These are phyloP conservation scores for Sclerotinia nivalis DNA, from an alignment of 2,329 filamentous ascomycete genomes.

Conservation along the genomic window DNA sequence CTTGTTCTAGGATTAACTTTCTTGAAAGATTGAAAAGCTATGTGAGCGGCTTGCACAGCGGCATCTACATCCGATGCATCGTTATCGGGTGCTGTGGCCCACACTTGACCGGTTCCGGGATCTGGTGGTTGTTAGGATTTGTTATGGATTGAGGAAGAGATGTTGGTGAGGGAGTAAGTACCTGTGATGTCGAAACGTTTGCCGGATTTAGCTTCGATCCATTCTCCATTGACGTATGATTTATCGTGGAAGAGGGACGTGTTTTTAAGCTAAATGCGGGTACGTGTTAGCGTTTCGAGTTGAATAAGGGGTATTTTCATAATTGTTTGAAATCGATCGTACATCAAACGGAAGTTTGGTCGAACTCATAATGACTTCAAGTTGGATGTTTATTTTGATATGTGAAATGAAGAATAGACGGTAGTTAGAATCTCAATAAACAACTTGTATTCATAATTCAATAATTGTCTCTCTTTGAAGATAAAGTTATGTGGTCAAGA, in stretches of 20 bases:
- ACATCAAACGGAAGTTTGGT: constrained; percentile 35
- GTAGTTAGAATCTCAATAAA: background rate
- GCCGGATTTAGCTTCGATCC: constrained; percentile 56
- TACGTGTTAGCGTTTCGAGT: constrained; percentile 20
- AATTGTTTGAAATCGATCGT: background rate
- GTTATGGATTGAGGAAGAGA: background rate
- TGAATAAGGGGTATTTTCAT: background rate
- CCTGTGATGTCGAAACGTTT: constrained; percentile 59
- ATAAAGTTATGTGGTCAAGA: background rate
- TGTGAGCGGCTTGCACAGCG: constrained; percentile 59
- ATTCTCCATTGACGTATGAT: constrained; percentile 55
- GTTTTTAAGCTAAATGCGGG: constrained; percentile 50
- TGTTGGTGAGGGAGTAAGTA: constrained; percentile 31
- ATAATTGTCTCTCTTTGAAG: background rate
- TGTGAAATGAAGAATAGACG: background rate
- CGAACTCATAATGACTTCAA: constrained; percentile 3
- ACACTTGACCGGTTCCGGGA: constrained; percentile 47
- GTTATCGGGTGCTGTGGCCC: constrained; percentile 48
- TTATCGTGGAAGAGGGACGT: constrained; percentile 55
- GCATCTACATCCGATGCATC: constrained; percentile 58
- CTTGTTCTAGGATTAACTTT: constrained; percentile 61
- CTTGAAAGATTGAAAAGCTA: constrained; percentile 60
- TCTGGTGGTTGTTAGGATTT: constrained; percentile 42
- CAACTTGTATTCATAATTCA: background rate
- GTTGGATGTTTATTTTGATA: background rate